A percentile compares a stretch with the other conserved stretches of the same genome.
phyloP scores from a whole-genome alignment of 805 yeast species.

The Lipomyces kockii region DNA sequence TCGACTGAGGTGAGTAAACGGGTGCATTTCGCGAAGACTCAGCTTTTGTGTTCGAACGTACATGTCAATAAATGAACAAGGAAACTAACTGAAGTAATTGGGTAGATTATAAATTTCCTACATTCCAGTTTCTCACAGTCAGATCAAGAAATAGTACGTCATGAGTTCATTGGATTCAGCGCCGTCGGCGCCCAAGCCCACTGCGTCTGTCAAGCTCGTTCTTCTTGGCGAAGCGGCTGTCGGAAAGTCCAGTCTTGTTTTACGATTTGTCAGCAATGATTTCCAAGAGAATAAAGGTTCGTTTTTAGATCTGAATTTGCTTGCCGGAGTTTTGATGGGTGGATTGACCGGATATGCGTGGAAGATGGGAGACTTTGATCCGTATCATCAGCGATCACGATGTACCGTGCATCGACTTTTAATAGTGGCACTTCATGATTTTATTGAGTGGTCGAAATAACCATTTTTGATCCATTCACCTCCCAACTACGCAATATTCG shows the following conservation, averaged over 20 bases:
- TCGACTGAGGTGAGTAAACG: background rate
- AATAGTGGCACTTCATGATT: background rate
- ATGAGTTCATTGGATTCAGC: constrained; percentile 35
- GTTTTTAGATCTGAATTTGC: background rate
- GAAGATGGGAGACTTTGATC: background rate
- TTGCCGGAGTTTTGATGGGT: background rate
- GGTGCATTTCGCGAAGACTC: background rate
- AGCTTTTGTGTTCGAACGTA: background rate
- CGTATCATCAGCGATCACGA: background rate
- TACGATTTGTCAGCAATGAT: constrained; percentile 91
- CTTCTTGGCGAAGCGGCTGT: constrained; percentile 97
- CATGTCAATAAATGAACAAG: background rate
- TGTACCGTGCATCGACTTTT: background rate
- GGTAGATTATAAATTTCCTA: background rate
- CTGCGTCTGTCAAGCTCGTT: constrained; percentile 84
- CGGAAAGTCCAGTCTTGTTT: constrained; percentile 90
- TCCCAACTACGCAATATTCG: background rate
- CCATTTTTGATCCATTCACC: background rate
- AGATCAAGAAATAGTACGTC: background rate
- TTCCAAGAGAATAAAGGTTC: constrained; percentile 86
- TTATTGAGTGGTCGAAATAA: background rate
- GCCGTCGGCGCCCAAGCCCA: constrained; percentile 47
- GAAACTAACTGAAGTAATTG: background rate
- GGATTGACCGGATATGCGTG: background rate
- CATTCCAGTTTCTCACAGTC: background rate